These are phyloP conservation scores for Trametes meyenii DNA, from an alignment of 768 basidiomycete species.

Conservation along the genomic window DNA sequence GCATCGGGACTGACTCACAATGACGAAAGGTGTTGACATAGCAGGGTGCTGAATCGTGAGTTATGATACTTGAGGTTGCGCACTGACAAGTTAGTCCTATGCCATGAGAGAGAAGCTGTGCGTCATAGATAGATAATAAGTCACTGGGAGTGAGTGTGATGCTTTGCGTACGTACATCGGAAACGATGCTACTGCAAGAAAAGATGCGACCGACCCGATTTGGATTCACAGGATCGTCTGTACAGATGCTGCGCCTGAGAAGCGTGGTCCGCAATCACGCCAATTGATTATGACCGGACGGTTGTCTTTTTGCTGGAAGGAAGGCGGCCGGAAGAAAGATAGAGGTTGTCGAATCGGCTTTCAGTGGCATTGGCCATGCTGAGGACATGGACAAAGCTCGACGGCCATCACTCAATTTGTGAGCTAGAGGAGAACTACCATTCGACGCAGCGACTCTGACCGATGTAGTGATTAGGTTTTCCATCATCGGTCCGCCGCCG, in stretches of 20 bases:
- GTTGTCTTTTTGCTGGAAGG: background rate
- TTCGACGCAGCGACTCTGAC: background rate
- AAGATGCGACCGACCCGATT: background rate
- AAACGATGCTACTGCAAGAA: background rate
- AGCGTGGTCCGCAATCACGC: slow-evolving; percentile 2
- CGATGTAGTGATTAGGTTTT: slow-evolving; percentile 3
- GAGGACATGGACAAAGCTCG: background rate
- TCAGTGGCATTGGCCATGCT: background rate
- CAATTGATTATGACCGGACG: background rate
- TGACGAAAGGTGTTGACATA: background rate
- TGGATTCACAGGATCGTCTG: slow-evolving; percentile 4
- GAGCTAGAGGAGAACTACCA: background rate
- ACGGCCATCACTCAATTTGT: slow-evolving; percentile 12
- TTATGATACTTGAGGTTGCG: no score
- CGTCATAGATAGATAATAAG: no score
- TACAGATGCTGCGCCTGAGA: background rate
- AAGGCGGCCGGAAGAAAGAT: slow-evolving; percentile 1
- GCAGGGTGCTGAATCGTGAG: no score
- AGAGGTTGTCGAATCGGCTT: slow-evolving; percentile 2
- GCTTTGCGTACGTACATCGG: no score
- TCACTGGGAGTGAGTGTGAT: no score
- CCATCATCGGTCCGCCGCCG: background rate
- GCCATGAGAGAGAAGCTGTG: no score
- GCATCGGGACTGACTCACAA: background rate
- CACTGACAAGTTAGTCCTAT: no score